Evolutionary conservation across 768 basidiomycete genomes (phyloP).

Genomic region (Zangia roseola): DNA sequence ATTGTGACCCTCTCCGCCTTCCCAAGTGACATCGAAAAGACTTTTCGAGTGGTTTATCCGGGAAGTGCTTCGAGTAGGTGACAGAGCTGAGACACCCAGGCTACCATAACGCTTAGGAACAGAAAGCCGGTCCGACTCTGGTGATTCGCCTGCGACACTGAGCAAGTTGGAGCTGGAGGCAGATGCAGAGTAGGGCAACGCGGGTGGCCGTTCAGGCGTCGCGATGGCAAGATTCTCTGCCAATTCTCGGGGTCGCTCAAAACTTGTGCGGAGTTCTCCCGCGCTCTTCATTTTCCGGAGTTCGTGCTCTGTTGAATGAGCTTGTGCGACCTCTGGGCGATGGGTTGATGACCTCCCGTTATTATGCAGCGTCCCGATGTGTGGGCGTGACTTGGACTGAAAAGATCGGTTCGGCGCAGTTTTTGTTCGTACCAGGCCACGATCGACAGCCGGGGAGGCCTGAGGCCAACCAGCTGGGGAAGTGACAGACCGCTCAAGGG

Average conservation of each 20-base stretch:
- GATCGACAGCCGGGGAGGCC: constrained; percentile 26
- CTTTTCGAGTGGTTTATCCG: constrained; percentile 42
- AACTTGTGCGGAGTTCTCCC: constrained; percentile 60
- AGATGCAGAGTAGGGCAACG: constrained; percentile 57
- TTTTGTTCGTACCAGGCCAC: constrained; percentile 64
- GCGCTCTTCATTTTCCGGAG: constrained; percentile 86
- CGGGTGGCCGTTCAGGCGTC: constrained; percentile 39
- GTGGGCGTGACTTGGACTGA: constrained; percentile 44
- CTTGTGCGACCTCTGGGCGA: constrained; percentile 35
- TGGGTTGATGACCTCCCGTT: constrained; percentile 19
- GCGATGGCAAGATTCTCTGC: constrained; percentile 30
- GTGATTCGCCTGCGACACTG: constrained; percentile 30
- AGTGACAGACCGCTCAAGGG: constrained; percentile 51
- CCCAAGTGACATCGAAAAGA: constrained; percentile 51
- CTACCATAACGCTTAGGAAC: constrained; percentile 65
- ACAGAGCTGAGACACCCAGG: constrained; percentile 47
- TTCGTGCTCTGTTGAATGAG: constrained; percentile 51
- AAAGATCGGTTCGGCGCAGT: constrained; percentile 66
- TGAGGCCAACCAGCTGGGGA: constrained; percentile 40
- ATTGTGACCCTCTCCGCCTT: constrained; percentile 22
- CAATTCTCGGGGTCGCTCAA: constrained; percentile 26
- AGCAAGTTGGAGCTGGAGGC: constrained; percentile 69
- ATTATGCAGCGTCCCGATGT: constrained; percentile 27
- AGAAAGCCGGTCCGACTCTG: constrained; percentile 36
- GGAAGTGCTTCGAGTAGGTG: constrained; percentile 33